phyloP scores from a whole-genome alignment of 306 rosid genomes.

The Canavalia gladiata region DNA sequence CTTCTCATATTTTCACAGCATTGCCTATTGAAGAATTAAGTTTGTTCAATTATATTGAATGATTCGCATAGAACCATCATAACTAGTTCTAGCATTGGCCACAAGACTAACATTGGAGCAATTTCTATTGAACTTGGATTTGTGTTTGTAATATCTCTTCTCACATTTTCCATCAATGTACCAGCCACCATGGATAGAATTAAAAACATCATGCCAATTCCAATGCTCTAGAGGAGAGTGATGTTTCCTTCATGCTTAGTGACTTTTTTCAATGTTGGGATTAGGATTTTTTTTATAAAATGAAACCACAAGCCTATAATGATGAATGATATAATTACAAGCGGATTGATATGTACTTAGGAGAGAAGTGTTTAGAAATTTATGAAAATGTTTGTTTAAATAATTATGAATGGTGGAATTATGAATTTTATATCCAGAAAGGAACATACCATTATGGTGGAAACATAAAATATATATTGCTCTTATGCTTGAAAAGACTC shows the following conservation, averaged over 20 bases:
- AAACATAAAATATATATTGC: too few relatives aligned
- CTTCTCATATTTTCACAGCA: slow-evolving; percentile 79
- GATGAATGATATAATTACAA: slow-evolving; percentile 49
- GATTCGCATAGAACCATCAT: slow-evolving; percentile 75
- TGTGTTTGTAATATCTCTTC: slow-evolving; percentile 43
- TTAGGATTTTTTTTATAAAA: slow-evolving; percentile 49
- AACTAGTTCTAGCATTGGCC: slow-evolving; percentile 67
- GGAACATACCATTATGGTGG: too few relatives aligned
- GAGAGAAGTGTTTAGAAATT: too few relatives aligned
- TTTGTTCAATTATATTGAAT: slow-evolving; percentile 63
- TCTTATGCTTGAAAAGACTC: too few relatives aligned
- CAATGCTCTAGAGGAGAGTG: slow-evolving; percentile 56
- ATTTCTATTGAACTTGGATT: slow-evolving; percentile 48
- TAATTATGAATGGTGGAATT: too few relatives aligned
- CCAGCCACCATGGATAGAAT: slow-evolving; percentile 51
- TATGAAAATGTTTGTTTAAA: too few relatives aligned
- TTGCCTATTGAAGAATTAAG: slow-evolving; percentile 72
- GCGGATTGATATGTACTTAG: background rate
- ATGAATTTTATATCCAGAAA: too few relatives aligned
- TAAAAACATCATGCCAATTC: slow-evolving; percentile 55
- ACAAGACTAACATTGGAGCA: slow-evolving; percentile 60
- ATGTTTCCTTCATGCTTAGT: slow-evolving; percentile 52
- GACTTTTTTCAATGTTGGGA: slow-evolving; percentile 44
- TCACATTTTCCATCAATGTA: slow-evolving; percentile 42
- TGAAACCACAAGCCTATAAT: slow-evolving; percentile 50